phyloP scores from a whole-genome alignment of 129 eudicot species.

The Arctium lappa region DNA sequence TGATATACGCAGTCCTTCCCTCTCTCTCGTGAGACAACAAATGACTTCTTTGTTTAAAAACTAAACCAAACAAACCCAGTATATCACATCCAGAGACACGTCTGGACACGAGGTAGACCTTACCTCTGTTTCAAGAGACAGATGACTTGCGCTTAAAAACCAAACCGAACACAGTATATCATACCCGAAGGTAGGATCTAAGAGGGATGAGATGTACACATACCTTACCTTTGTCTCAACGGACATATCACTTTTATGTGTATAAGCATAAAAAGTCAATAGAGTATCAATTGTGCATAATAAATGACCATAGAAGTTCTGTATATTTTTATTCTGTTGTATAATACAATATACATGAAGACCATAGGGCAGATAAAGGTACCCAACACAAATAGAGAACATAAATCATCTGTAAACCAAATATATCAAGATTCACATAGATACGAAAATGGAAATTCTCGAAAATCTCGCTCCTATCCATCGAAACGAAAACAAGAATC shows the following conservation, averaged over 20 bases:
- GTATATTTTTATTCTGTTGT: background rate
- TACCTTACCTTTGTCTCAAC: background rate
- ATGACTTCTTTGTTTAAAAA: no score
- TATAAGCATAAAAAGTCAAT: background rate
- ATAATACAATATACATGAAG: background rate
- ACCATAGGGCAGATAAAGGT: background rate
- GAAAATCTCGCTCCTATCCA: background rate
- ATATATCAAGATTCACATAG: slow-evolving; percentile 1
- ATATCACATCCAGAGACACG: no score
- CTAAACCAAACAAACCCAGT: no score
- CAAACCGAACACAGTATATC: no score
- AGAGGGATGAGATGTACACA: background rate
- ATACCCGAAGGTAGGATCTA: no score
- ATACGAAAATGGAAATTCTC: background rate
- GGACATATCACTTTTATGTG: background rate
- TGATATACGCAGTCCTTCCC: no score
- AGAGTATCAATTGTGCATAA: background rate
- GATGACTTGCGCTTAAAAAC: no score
- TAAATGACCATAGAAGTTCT: background rate
- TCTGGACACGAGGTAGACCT: no score
- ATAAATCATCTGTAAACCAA: background rate
- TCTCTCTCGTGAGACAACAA: no score
- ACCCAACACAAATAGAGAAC: background rate
- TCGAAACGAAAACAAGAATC: background rate
- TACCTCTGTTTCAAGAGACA: no score